Evolutionary conservation across 495 filamentous ascomycete species (phyloP).

Genomic region (Hyaloscypha finlandica): DNA sequence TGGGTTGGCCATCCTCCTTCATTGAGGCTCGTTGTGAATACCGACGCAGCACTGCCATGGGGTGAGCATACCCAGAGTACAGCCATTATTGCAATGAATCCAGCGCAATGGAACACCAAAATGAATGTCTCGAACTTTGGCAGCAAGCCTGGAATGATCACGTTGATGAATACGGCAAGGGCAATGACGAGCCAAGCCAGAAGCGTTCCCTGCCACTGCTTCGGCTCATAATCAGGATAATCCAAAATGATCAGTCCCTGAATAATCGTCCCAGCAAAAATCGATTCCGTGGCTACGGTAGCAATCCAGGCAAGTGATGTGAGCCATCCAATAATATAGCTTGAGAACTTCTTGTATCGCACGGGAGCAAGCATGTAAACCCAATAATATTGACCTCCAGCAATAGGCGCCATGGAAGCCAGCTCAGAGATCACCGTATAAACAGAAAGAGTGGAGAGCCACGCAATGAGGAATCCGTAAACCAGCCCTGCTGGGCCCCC

Average conservation of each 20-base stretch:
- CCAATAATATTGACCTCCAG: slow-evolving; percentile 50
- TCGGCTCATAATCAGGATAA: slow-evolving; percentile 39
- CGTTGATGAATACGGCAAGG: slow-evolving; percentile 45
- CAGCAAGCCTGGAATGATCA: slow-evolving; percentile 40
- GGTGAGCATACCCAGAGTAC: slow-evolving; percentile 42
- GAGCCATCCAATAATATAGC: slow-evolving; percentile 45
- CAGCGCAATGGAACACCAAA: slow-evolving; percentile 34
- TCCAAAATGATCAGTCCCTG: slow-evolving; percentile 48
- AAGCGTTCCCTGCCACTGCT: slow-evolving; percentile 51
- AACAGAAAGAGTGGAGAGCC: slow-evolving; percentile 48
- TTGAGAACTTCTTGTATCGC: slow-evolving; percentile 42
- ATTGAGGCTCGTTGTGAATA: slow-evolving; percentile 45
- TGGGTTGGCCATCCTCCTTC: slow-evolving; percentile 45
- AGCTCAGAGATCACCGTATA: slow-evolving; percentile 50
- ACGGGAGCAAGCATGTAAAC: slow-evolving; percentile 45
- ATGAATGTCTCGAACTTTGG: slow-evolving; percentile 42
- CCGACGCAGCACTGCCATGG: slow-evolving; percentile 40
- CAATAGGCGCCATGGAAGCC: slow-evolving; percentile 42
- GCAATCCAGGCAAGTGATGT: slow-evolving; percentile 38
- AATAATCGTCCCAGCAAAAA: slow-evolving; percentile 46
- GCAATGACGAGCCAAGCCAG: slow-evolving; percentile 48
- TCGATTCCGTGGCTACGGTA: slow-evolving; percentile 38
- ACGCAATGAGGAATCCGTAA: slow-evolving; percentile 53
- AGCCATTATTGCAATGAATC: slow-evolving; percentile 44
- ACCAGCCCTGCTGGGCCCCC: slow-evolving; percentile 55